Evolutionary conservation across 2,329 filamentous ascomycete species (phyloP).

Genomic region (Fusarium pilosicola): DNA sequence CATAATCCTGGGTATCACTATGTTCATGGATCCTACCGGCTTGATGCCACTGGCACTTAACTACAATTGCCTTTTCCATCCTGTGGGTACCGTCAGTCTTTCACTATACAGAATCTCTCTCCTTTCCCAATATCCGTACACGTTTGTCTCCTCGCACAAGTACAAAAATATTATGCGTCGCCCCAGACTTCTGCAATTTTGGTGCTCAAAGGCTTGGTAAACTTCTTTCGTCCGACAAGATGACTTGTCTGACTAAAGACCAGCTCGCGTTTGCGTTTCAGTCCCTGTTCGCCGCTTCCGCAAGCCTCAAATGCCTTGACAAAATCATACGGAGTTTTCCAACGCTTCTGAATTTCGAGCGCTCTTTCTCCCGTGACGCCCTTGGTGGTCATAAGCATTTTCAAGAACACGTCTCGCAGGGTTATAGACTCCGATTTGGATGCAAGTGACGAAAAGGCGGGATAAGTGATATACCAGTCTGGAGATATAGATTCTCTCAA

Average conservation of each 20-base stretch:
- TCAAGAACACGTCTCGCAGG: conserved; percentile 78
- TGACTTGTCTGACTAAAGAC: conserved; percentile 66
- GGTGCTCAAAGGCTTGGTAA: conserved; percentile 71
- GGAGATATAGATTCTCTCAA: conserved; percentile 61
- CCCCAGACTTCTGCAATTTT: conserved; percentile 81
- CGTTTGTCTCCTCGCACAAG: neutral
- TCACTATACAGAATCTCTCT: neutral
- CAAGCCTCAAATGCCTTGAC: conserved; percentile 74
- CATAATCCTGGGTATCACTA: conserved; percentile 1
- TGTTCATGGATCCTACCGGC: neutral
- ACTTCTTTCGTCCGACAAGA: conserved; percentile 74
- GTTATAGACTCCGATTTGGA: conserved; percentile 81
- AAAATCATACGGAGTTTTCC: conserved; percentile 78
- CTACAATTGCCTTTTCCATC: neutral
- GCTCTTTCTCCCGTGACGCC: conserved; percentile 82
- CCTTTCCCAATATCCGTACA: neutral
- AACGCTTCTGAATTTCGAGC: conserved; percentile 80
- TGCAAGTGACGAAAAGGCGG: conserved; percentile 75
- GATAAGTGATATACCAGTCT: conserved; percentile 73
- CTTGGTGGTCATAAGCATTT: conserved; percentile 86
- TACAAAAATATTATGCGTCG: conserved; percentile 49
- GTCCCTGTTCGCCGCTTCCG: conserved; percentile 58
- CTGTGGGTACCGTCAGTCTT: neutral
- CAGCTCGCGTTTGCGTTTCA: conserved; percentile 68
- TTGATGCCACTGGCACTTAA: neutral